A percentile compares a stretch with the other conserved stretches of the same genome.
Evolutionary conservation across 2,329 filamentous ascomycete genomes (phyloP).

Genomic region (Samsoniella hepiali): DNA sequence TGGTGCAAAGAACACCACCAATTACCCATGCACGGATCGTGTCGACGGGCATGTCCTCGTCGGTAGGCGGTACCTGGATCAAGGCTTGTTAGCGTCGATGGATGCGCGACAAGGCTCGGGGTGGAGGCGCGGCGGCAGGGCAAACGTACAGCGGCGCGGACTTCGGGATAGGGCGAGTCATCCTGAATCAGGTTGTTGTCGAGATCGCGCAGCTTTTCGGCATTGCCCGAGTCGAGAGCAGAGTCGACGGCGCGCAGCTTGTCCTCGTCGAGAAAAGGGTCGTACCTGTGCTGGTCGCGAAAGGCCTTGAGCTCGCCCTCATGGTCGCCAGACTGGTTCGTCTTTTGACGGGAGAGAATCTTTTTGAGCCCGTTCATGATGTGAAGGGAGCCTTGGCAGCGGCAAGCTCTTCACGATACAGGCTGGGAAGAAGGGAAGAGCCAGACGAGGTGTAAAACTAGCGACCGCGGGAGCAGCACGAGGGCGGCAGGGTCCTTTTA

Average conservation of each 20-base stretch:
- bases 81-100: not conserved
- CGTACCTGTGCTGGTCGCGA: conserved; percentile 51
- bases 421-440: not conserved
- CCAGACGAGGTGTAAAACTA: not conserved
- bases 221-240: conserved; percentile 42
- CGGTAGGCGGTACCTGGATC: conserved; percentile 34
- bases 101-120: not conserved
- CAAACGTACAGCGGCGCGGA: conserved; percentile 27
- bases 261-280: conserved; percentile 54
- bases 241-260: conserved; percentile 51
- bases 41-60: conserved; percentile 52
- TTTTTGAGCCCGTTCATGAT: conserved; percentile 10
- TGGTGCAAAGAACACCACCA: conserved; percentile 52
- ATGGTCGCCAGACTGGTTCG: conserved; percentile 17
- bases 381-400: not conserved
- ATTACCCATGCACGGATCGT: conserved; percentile 59
- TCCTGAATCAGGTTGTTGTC: conserved; percentile 48
- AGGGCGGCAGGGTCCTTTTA: conserved; percentile 1
- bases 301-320: conserved; percentile 39
- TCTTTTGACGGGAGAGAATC: conserved; percentile 18
- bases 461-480: not conserved
- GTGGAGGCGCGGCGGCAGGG: not conserved
- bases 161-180: conserved; percentile 55
- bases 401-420: not conserved
- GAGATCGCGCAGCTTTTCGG: conserved; percentile 43